Evolutionary conservation across 2,329 filamentous ascomycete genomes (phyloP).

Genomic region (Pseudogymnoascus sp.): DNA sequence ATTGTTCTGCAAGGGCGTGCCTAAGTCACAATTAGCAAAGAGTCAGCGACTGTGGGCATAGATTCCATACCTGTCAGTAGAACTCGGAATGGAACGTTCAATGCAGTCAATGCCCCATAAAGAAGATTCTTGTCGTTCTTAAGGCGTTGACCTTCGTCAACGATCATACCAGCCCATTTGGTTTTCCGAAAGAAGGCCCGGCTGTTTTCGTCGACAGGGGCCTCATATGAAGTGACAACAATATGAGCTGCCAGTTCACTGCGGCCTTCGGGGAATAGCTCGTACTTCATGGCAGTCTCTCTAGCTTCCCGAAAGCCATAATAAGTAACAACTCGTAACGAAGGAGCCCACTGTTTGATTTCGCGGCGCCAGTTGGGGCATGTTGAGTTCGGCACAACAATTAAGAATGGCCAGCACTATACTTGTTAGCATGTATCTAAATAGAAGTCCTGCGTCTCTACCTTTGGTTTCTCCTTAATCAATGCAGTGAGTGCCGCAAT

Average conservation of each 20-base stretch:
- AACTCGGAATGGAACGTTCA: conserved; percentile 75
- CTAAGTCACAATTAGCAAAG: conserved; percentile 20
- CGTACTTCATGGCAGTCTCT: conserved; percentile 69
- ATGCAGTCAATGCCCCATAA: conserved; percentile 63
- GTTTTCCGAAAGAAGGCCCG: conserved; percentile 59
- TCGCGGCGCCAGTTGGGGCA: conserved; percentile 97
- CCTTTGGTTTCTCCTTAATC: conserved; percentile 50
- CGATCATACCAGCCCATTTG: conserved; percentile 79
- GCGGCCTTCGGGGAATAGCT: conserved; percentile 65
- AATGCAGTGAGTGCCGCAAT: conserved; percentile 73
- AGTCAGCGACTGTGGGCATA: neutral
- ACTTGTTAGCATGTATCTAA: conserved; percentile 38
- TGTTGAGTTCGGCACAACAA: conserved; percentile 91
- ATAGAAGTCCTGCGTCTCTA: conserved; percentile 11
- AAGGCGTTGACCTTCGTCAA: conserved; percentile 90
- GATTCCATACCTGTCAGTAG: conserved; percentile 58
- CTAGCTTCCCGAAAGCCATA: conserved; percentile 72
- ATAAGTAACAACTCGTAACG: conserved; percentile 81
- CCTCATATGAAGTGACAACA: conserved; percentile 92
- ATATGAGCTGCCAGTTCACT: conserved; percentile 77
- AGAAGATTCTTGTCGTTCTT: conserved; percentile 87
- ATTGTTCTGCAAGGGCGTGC: conserved; percentile 92
- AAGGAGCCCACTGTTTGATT: conserved; percentile 87
- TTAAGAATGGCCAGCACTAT: conserved; percentile 77
- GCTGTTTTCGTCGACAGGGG: conserved; percentile 65